Base-by-base conservation (phyloP, 768 basidiomycete genomes). In the Mrakia frigida region DNA sequence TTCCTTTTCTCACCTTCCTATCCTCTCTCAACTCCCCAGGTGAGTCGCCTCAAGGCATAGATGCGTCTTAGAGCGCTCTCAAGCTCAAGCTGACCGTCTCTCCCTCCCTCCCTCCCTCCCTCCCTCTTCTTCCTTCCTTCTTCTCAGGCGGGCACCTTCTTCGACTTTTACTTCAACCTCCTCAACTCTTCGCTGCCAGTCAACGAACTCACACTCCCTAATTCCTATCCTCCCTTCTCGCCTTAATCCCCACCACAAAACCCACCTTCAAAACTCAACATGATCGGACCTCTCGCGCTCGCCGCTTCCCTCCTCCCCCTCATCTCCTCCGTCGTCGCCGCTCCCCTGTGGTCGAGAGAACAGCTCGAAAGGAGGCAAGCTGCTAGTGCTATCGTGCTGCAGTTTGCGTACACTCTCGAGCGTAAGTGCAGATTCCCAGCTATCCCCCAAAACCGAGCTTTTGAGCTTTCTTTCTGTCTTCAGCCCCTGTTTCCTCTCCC, bases 291-390 rank as follows among this genome's bases (percentile, higher is more conserved):
- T 9, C 65, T 68, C 65, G 65, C 37, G 11, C 65, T 68, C 65
- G 65, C 65, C 23, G 65, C 37, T 7, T 68, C 65, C 11, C 35
- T 68, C 37, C 37, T 68, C 37, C 65, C 37, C 35, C 65, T 68
- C 25, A 68, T 68, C 65, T 68, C 65, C 14, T 68, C 65, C 23
- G 65, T 68, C 21, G 65, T 68, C 37, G 65, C 65, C 25, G 65
- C 65, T 68, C 65, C 65, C n/a, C 35, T 68, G 5, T 68, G 65
- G 65, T 39, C 65, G 11, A 16, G 65, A n/a, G 35, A 68, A 18
- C 1, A 18, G 23, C 23, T 68, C 18, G 37, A 68, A 6, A 68
- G 43, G 39, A 18, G 65, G 11, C 65, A 68, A 37, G 65, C 65
- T 39, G 65, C 65, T 25, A 39, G 35, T 23, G 35, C 37, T 16